Percentiles rank a stretch among this genome's conserved stretches.
Conservation (phyloP, 805 yeast species). For the Starmerella vaccinii region DNA sequence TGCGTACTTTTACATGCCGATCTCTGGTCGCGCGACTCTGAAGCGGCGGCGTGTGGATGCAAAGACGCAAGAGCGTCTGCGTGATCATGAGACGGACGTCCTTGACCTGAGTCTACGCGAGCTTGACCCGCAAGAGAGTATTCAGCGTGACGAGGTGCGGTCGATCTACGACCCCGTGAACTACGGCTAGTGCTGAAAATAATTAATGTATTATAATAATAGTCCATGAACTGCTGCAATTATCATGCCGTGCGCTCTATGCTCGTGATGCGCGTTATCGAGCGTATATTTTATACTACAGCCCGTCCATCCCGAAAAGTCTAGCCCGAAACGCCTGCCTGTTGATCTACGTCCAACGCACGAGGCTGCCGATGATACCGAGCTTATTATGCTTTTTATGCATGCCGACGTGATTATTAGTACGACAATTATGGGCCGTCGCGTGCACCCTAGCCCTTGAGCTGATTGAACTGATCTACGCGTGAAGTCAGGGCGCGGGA, state of each 20-base stretch:
- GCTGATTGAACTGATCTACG: not conserved
- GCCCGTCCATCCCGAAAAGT: too few relatives aligned
- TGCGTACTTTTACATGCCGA: conserved; percentile 66
- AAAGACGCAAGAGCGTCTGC: conserved; percentile 40
- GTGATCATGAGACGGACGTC: conserved; percentile 49
- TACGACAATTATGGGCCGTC: too few relatives aligned
- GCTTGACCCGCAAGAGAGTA: conserved; percentile 59
- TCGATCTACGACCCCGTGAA: conserved; percentile 70
- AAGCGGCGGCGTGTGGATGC: conserved; percentile 73
- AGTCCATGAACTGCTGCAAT: too few relatives aligned
- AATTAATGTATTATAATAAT: not conserved
- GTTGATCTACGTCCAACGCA: too few relatives aligned
- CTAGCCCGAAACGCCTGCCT: too few relatives aligned
- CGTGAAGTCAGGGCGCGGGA: not conserved
- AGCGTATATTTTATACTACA: too few relatives aligned
- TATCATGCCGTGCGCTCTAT: too few relatives aligned
- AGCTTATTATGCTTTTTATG: too few relatives aligned
- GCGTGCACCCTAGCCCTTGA: not conserved
- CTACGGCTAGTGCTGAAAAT: conserved; percentile 31
- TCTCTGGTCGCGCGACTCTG: conserved; percentile 65
- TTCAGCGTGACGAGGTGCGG: conserved; percentile 56
- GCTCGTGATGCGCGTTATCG: too few relatives aligned
- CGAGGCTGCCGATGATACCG: too few relatives aligned
- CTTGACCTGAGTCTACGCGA: conserved; percentile 57
- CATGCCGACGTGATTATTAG: too few relatives aligned